Conservation (phyloP, 208 protist genomes). For the Wallacemonas sp. region DNA sequence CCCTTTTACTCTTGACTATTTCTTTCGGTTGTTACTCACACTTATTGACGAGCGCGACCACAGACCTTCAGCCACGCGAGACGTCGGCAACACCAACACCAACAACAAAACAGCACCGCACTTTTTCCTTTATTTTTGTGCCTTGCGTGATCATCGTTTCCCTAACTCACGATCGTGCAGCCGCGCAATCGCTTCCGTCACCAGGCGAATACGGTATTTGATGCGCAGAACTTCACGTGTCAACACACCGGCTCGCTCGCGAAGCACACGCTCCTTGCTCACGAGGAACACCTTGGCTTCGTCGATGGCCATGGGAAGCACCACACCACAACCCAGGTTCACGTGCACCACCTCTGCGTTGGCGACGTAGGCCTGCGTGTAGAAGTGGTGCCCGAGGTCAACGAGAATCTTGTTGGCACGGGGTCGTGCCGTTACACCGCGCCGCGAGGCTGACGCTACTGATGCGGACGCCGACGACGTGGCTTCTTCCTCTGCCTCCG, state of each 20-base stretch:
- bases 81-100: too few species aligned
- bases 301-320: conserved; percentile 60
- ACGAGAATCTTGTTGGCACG: conserved; percentile 67
- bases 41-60: not conserved
- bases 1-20: conserved; percentile 5
- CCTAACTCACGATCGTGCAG: conserved; percentile 40
- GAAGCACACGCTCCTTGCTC: conserved; percentile 54
- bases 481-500: too few species aligned
- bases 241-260: conserved; percentile 19
- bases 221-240: conserved; percentile 62
- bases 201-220: conserved; percentile 80
- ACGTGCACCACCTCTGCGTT: conserved; percentile 39
- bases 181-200: conserved; percentile 65
- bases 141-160: not conserved
- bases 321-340: conserved; percentile 80
- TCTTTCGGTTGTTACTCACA: not conserved
- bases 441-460: not conserved
- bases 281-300: conserved; percentile 53
- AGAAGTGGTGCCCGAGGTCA: conserved; percentile 78
- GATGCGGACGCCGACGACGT: not conserved
- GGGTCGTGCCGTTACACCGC: not conserved
- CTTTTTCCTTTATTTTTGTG: conserved; percentile 1
- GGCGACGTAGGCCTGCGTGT: conserved; percentile 42
- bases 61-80: too few species aligned
- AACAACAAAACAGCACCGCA: too few species aligned